These are phyloP conservation scores for Chenopodium album DNA, from an alignment of 148 eudicot species.

Conservation along the genomic window DNA sequence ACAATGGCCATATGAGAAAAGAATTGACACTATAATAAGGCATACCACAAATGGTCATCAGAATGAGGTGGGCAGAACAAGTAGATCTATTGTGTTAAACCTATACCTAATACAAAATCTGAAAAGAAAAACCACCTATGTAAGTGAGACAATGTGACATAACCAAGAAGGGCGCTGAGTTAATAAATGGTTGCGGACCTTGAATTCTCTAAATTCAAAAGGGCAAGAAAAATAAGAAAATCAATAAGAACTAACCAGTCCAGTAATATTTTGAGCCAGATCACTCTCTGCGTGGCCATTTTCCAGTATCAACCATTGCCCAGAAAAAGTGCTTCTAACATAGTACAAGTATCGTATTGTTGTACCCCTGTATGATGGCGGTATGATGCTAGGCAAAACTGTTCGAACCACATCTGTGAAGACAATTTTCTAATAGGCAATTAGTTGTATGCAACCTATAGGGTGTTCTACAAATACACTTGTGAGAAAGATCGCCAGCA, in stretches of 20 bases:
- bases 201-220: neutral
- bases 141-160: neutral
- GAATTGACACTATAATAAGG: neutral
- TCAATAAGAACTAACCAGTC: slow-evolving; percentile 49
- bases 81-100: neutral
- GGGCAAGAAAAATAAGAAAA: neutral
- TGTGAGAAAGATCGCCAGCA: neutral
- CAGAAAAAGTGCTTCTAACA: slow-evolving; percentile 57
- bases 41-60: neutral
- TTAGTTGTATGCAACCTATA: neutral
- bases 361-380: slow-evolving; percentile 90
- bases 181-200: neutral
- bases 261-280: slow-evolving; percentile 43
- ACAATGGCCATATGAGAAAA: neutral
- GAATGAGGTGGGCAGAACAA: neutral
- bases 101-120: neutral
- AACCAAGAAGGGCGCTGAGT: neutral
- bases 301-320: slow-evolving; percentile 64
- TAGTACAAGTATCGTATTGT: slow-evolving; percentile 86
- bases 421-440: slow-evolving; percentile 25
- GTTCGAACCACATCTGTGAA: slow-evolving; percentile 78
- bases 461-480: neutral
- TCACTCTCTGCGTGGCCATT: slow-evolving; percentile 58
- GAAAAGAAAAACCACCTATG: too few relatives aligned
- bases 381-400: slow-evolving; percentile 68